These are phyloP conservation scores for Tilletia caries DNA, from an alignment of 1,284 basidiomycete species.

Conservation along the genomic window DNA sequence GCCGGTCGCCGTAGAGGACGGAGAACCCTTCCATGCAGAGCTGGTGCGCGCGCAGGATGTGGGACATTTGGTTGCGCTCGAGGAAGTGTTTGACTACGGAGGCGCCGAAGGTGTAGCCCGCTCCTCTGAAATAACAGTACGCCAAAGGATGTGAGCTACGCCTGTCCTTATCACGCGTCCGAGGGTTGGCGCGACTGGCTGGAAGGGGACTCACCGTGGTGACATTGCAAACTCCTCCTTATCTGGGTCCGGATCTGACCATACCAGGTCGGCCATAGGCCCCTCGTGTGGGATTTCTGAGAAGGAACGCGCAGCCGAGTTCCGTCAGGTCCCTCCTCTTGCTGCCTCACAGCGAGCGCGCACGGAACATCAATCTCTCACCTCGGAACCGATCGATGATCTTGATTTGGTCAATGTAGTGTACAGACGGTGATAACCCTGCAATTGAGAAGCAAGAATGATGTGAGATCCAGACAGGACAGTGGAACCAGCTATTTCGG, in stretches of 20 bases:
- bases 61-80: slow-evolving; percentile 87
- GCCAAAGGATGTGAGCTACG: too few relatives aligned
- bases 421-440: slow-evolving; percentile 88
- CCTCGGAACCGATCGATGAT: slow-evolving; percentile 97
- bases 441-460: background rate
- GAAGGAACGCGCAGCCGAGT: background rate
- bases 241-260: slow-evolving; percentile 98
- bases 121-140: slow-evolving; percentile 72
- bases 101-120: slow-evolving; percentile 97
- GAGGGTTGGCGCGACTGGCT: too few relatives aligned
- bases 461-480: too few relatives aligned
- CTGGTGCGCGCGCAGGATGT: slow-evolving; percentile 96
- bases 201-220: slow-evolving; percentile 67
- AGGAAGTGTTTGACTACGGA: slow-evolving; percentile 96
- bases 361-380: slow-evolving; percentile 37
- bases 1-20: slow-evolving; percentile 86
- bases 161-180: too few relatives aligned
- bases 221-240: slow-evolving; percentile 99
- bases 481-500: too few relatives aligned
- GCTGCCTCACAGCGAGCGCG: too few relatives aligned
- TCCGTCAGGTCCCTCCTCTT: too few relatives aligned
- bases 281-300: slow-evolving; percentile 98
- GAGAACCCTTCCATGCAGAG: slow-evolving; percentile 99
- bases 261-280: slow-evolving; percentile 99
- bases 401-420: slow-evolving; percentile 99